A percentile compares a stretch with the other conserved stretches of the same genome.
Evolutionary conservation across 1,284 basidiomycete genomes (phyloP).

Genomic region (Austroboletus niveus): DNA sequence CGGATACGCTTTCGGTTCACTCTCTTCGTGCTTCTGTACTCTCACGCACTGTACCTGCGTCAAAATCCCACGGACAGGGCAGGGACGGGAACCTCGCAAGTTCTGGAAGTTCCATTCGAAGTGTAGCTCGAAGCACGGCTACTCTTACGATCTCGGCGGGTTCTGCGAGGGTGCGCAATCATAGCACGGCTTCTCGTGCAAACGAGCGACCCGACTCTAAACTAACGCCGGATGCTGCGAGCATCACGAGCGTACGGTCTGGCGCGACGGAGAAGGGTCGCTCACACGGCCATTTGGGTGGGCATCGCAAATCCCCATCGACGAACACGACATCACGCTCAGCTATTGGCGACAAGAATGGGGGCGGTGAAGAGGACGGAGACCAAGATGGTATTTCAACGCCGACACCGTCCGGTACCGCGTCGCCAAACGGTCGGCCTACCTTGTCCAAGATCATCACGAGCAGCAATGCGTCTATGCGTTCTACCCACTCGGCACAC

Average conservation of each 20-base stretch:
- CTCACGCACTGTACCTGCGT: constrained; percentile 43
- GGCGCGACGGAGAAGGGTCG: constrained; percentile 24
- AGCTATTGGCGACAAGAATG: constrained; percentile 3
- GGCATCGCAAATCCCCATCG: constrained; percentile 26
- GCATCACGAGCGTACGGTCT: constrained; percentile 22
- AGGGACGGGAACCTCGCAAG: constrained; percentile 24
- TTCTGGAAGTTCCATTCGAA: constrained; percentile 41
- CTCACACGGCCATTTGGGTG: constrained; percentile 10
- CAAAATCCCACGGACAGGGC: constrained; percentile 24
- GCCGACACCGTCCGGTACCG: constrained; percentile 10
- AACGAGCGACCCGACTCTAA: constrained; percentile 63
- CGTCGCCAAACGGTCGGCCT: constrained; percentile 23
- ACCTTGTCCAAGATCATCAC: constrained; percentile 29
- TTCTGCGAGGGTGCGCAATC: constrained; percentile 26
- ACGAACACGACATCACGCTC: constrained; percentile 4
- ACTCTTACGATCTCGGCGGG: constrained; percentile 30
- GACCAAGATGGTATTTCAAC: constrained; percentile 18
- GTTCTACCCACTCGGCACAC: constrained; percentile 24
- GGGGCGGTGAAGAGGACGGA: constrained; percentile 10
- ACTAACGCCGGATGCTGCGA: constrained; percentile 46
- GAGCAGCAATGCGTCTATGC: constrained; percentile 27
- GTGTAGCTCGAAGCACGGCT: constrained; percentile 43
- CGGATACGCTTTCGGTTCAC: constrained; percentile 46
- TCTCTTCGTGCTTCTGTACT: constrained; percentile 60
- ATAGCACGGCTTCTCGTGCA: constrained; percentile 24